Conservation (phyloP, 192 early-diverging fungal genomes). For the Gryganskiella cystojenkinii region DNA sequence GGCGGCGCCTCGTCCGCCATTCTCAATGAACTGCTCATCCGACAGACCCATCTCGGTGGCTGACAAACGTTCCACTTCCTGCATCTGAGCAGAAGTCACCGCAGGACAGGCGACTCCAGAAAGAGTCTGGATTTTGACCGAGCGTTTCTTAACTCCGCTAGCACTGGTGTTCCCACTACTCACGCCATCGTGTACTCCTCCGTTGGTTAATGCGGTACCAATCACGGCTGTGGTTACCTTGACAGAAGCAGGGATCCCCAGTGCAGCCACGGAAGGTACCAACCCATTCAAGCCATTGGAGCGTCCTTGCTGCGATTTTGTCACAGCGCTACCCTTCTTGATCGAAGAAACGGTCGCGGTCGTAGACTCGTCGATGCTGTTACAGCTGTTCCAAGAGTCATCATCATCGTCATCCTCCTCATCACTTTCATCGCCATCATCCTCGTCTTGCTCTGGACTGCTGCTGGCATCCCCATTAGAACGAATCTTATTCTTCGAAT, state of each 20-base stretch:
- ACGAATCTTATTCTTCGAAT: constrained; percentile 15
- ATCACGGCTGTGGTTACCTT: not conserved
- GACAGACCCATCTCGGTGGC: constrained; percentile 73
- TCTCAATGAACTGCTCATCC: constrained; percentile 81
- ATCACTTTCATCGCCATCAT: constrained; percentile 41
- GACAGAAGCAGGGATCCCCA: not conserved
- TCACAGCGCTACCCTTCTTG: too few relatives aligned
- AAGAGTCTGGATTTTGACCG: constrained; percentile 55
- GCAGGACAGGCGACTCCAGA: constrained; percentile 69
- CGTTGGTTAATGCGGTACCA: not conserved
- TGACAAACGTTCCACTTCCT: constrained; percentile 66
- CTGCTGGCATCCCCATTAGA: constrained; percentile 1
- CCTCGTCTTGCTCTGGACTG: constrained; percentile 30
- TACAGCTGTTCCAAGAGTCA: constrained; percentile 49
- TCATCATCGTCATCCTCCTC: constrained; percentile 18
- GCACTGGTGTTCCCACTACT: constrained; percentile 23
- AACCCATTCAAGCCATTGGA: too few relatives aligned
- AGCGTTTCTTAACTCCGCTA: constrained; percentile 21
- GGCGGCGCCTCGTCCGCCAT: constrained; percentile 77
- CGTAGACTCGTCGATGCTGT: constrained; percentile 28
- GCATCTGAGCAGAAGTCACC: constrained; percentile 72
- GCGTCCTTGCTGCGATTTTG: not conserved
- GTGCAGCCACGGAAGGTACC: too few relatives aligned
- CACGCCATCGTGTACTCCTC: constrained; percentile 6
- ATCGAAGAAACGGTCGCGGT: not conserved